A percentile compares a stretch with the other conserved stretches of the same genome.
These are phyloP conservation scores for Boletus coccyginus DNA, from an alignment of 768 basidiomycete species.

Conservation along the genomic window DNA sequence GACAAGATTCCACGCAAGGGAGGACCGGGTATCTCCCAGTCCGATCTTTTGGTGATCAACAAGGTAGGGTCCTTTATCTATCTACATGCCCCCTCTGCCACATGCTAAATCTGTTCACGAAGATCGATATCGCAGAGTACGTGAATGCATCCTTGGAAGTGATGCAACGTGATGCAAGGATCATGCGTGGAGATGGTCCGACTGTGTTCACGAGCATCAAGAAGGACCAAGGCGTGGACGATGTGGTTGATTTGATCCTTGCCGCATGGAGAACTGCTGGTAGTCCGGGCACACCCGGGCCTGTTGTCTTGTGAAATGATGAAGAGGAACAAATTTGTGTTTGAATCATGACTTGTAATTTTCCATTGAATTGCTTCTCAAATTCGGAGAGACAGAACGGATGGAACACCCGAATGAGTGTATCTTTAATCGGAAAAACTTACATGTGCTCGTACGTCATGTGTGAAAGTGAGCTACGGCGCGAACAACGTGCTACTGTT, in stretches of 20 bases:
- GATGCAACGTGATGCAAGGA: constrained; percentile 89
- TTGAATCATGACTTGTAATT: constrained; percentile 5
- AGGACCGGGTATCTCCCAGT: constrained; percentile 95
- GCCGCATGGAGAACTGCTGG: constrained; percentile 88
- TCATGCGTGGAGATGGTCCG: constrained; percentile 94
- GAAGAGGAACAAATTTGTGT: neutral
- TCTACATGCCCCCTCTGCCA: neutral
- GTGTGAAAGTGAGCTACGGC: too few species aligned
- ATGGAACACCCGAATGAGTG: constrained; percentile 3
- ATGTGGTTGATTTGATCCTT: constrained; percentile 76
- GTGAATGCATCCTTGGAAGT: constrained; percentile 92
- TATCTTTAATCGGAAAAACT: too few species aligned
- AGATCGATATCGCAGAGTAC: constrained; percentile 93
- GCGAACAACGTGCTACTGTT: too few species aligned
- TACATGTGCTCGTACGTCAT: too few species aligned
- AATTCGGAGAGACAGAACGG: neutral
- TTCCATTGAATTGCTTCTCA: neutral
- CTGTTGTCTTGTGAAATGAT: constrained; percentile 26
- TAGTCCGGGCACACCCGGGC: constrained; percentile 59
- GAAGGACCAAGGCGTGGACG: constrained; percentile 73
- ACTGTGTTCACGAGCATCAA: constrained; percentile 89
- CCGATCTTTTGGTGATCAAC: constrained; percentile 92
- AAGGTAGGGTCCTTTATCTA: constrained; percentile 52
- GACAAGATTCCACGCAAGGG: constrained; percentile 99
- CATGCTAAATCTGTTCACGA: constrained; percentile 1